These are phyloP conservation scores for Terfezia boudieri DNA, from an alignment of 495 filamentous ascomycete genomes.

Conservation along the genomic window DNA sequence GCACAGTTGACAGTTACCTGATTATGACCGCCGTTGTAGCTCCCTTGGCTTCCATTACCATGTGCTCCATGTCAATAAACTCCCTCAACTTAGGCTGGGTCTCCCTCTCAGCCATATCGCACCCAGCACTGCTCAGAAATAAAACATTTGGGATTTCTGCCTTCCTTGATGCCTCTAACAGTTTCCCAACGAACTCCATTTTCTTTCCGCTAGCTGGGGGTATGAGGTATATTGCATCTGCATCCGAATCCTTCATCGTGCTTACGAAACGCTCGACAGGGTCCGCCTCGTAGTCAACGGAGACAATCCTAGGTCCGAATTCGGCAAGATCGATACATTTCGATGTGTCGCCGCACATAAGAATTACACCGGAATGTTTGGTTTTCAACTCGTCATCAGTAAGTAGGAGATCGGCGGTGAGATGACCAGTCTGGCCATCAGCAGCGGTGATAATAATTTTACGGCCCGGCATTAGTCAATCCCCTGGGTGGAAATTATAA, in stretches of 20 bases:
- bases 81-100: slow-evolving; percentile 31
- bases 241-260: slow-evolving; percentile 23
- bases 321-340: slow-evolving; percentile 32
- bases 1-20: neutral
- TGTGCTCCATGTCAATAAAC: slow-evolving; percentile 31
- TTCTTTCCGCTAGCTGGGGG: slow-evolving; percentile 29
- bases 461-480: slow-evolving; percentile 7
- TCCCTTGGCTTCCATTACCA: slow-evolving; percentile 27
- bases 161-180: slow-evolving; percentile 28
- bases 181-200: slow-evolving; percentile 27
- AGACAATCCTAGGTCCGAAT: slow-evolving; percentile 30
- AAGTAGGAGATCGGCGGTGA: slow-evolving; percentile 32
- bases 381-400: slow-evolving; percentile 24
- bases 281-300: slow-evolving; percentile 23
- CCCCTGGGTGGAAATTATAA: too few species aligned
- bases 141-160: slow-evolving; percentile 29
- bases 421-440: slow-evolving; percentile 33
- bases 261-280: slow-evolving; percentile 17
- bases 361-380: slow-evolving; percentile 22
- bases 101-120: slow-evolving; percentile 30
- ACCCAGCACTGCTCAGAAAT: slow-evolving; percentile 31
- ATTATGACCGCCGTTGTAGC: slow-evolving; percentile 20
- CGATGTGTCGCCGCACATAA: slow-evolving; percentile 26
- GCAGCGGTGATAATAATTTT: slow-evolving; percentile 30
- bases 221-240: slow-evolving; percentile 32